A percentile compares a stretch with the other conserved stretches of the same genome.
phyloP scores from a whole-genome alignment of 2,329 filamentous ascomycete genomes.

The Massarina eburnea region DNA sequence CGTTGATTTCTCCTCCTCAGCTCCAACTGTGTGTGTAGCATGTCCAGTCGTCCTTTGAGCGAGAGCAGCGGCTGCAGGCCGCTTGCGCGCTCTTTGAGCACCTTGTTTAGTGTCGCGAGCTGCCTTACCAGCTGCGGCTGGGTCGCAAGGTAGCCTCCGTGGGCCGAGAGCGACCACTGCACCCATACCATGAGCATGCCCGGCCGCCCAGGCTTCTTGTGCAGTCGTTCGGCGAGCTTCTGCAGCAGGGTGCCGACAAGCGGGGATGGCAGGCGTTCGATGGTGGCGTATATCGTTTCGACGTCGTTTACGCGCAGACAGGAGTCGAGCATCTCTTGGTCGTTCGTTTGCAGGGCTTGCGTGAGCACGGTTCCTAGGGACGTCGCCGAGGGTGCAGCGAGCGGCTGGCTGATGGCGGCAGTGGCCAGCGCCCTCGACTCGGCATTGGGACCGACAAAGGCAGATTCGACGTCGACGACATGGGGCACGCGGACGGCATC shows the following conservation, averaged over 20 bases:
- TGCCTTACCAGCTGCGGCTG: conserved; percentile 81
- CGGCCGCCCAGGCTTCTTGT: conserved; percentile 83
- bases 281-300: conserved; percentile 79
- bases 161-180: conserved; percentile 88
- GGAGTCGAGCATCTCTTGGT: conserved; percentile 84
- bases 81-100: conserved; percentile 81
- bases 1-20: conserved; percentile 71
- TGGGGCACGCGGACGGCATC: conserved; percentile 21
- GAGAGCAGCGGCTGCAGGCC: conserved; percentile 80
- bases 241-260: conserved; percentile 78
- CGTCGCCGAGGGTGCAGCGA: conserved; percentile 68
- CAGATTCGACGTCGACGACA: conserved; percentile 72
- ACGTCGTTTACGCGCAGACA: conserved; percentile 82
- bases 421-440: conserved; percentile 50
- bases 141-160: conserved; percentile 86
- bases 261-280: conserved; percentile 84
- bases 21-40: conserved; percentile 87
- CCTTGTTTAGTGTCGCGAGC: conserved; percentile 77
- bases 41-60: conserved; percentile 92
- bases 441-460: conserved; percentile 48
- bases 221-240: conserved; percentile 82
- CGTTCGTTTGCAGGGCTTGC: conserved; percentile 90
- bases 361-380: conserved; percentile 91
- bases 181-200: conserved; percentile 93
- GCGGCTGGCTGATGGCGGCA: conserved; percentile 46